Evolutionary conservation across 768 basidiomycete genomes (phyloP), one percentile per base, ranked within the genome.

Genomic region (Boletus bicolor): DNA sequence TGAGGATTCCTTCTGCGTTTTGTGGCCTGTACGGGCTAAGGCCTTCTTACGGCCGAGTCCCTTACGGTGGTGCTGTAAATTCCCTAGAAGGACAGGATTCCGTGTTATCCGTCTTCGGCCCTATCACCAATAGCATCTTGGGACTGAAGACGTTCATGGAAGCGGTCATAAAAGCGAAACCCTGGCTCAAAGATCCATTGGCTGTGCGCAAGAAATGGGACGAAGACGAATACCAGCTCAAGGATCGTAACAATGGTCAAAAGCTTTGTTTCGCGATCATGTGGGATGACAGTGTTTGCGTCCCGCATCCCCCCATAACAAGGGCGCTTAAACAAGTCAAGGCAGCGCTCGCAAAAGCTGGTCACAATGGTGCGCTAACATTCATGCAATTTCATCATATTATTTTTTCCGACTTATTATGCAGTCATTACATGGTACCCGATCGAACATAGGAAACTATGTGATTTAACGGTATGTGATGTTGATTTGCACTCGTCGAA

Each of bases 391-490:
- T 53, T 12, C 4, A 1, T 45, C 5, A 2, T 47, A 12, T 19
- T 35, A 17, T 38, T 15, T 51, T 49, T 32, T 47, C 15, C 48
- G 7, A 49, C 42, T 8, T 41, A 37, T 11, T 11, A 24, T 49
- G 19, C 51, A 88, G 90, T 91, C 17, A 77, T 91, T 49, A 82
- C 87, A 49, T 92, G 88, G 88, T 69, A 76, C 37, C 82, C 84
- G 0, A 64, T 76, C 38, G 77, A 83, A 34, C 84, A 87, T 59
- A 54, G 56, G 8, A 79, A 81, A 52, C 73, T 88, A 2, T 65
- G 64, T 46, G 57, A 72, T 1, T 65, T 67, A 12, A 63, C 75
- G 19, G 84, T 84, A 63, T 58, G 79, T 34, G 17, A 6, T n/a
- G 55, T 75, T 41, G 12, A 24, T 12, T 39, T 46, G 0, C 17